Conservation (phyloP, 2,329 filamentous ascomycete genomes). For the Talaromyces verruculosus region DNA sequence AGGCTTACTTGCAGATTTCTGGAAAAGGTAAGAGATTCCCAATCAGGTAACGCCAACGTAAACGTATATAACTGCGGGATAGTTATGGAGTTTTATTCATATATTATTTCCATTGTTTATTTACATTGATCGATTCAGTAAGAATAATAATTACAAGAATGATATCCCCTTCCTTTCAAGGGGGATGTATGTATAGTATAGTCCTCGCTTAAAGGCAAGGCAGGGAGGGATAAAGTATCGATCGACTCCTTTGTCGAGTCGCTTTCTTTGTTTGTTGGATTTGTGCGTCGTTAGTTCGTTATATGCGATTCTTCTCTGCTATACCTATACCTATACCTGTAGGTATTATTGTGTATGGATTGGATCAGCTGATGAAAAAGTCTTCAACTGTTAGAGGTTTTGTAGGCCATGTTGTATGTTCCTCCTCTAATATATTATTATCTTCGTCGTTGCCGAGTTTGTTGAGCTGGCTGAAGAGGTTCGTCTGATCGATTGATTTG, state of each 20-base stretch:
- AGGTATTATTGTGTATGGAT: too few relatives aligned
- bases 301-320: neutral
- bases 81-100: neutral
- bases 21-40: neutral
- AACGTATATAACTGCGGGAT: neutral
- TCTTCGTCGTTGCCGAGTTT: neutral
- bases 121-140: neutral
- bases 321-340: too few relatives aligned
- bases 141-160: conserved; percentile 2
- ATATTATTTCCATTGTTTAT: neutral
- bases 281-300: neutral
- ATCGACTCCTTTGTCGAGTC: neutral
- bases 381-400: conserved; percentile 12
- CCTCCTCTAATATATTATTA: neutral
- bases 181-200: neutral
- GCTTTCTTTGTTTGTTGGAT: neutral
- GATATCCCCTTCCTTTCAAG: neutral
- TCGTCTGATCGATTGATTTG: neutral
- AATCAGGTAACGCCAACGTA: neutral
- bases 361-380: conserved; percentile 15
- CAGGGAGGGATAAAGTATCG: neutral
- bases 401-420: conserved; percentile 6
- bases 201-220: neutral
- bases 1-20: neutral
- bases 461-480: neutral